phyloP scores from a whole-genome alignment of 2,329 filamentous ascomycete genomes.

The Sporothrix schenckii region DNA sequence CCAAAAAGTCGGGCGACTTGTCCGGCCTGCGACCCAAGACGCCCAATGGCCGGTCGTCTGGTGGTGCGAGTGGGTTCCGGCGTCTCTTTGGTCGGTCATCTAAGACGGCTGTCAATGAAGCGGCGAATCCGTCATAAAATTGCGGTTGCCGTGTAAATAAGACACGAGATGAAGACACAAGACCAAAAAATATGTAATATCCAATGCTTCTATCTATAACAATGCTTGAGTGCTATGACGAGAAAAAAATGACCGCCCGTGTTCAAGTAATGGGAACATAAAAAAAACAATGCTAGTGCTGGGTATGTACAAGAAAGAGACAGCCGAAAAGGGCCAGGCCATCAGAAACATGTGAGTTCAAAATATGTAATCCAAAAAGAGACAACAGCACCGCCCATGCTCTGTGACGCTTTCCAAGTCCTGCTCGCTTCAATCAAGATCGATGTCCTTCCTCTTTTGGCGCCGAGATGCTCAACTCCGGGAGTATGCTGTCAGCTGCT shows the following conservation, averaged over 20 bases:
- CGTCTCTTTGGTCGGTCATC: slow-evolving; percentile 35
- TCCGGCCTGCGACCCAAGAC: slow-evolving; percentile 33
- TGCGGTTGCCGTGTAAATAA: background rate
- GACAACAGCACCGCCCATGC: no score
- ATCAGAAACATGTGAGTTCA: background rate
- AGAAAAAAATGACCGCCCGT: background rate
- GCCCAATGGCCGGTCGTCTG: slow-evolving; percentile 27
- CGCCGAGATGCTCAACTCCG: background rate
- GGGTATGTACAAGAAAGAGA: background rate
- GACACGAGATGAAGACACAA: background rate
- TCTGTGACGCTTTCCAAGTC: no score
- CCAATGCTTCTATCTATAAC: background rate
- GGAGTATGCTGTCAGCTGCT: background rate
- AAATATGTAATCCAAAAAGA: slow-evolving; percentile 9
- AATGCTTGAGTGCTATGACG: background rate
- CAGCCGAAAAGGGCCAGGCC: no score
- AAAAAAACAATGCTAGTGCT: background rate
- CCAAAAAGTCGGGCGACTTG: slow-evolving; percentile 29
- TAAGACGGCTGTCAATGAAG: slow-evolving; percentile 2
- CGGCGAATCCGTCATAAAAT: background rate
- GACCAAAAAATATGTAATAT: background rate
- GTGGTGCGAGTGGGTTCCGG: slow-evolving; percentile 32
- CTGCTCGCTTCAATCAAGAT: background rate
- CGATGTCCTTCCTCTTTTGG: background rate
- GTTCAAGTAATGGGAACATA: background rate